Evolutionary conservation across 768 basidiomycete genomes (phyloP).

Genomic region (Mrakia frigida): DNA sequence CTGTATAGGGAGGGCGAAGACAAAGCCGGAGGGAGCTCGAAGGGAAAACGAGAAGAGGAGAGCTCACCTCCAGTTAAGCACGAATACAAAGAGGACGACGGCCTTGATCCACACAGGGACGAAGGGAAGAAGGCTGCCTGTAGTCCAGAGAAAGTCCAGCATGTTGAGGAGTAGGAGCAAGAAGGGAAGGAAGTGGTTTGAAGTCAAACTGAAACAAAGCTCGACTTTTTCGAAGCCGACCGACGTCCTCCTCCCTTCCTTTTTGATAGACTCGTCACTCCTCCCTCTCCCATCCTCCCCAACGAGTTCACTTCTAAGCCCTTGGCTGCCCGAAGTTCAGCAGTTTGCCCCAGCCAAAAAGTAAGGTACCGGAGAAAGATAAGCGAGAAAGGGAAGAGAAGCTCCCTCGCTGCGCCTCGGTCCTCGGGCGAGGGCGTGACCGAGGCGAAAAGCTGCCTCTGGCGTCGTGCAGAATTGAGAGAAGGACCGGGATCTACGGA

Average conservation of each 20-base stretch:
- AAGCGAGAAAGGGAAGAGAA: too few species aligned
- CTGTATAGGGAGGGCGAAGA: neutral
- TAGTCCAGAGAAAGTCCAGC: neutral
- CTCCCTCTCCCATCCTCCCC: neutral
- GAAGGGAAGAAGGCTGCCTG: slow-evolving; percentile 14
- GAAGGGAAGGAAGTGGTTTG: neutral
- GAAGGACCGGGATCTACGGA: too few species aligned
- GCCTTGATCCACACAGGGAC: slow-evolving; percentile 21
- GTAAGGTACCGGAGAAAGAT: neutral
- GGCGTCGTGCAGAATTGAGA: too few species aligned
- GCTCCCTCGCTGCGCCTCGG: too few species aligned
- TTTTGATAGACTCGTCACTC: neutral
- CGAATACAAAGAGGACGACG: neutral
- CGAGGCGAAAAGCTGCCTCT: too few species aligned
- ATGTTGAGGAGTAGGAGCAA: neutral
- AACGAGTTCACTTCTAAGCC: neutral
- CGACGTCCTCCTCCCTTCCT: neutral
- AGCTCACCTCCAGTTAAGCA: slow-evolving; percentile 16
- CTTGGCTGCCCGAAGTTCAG: neutral
- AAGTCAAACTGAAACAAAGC: neutral
- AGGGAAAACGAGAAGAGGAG: neutral
- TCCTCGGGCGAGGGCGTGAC: too few species aligned
- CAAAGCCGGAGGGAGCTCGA: neutral
- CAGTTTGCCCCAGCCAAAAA: neutral
- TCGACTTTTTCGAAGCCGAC: neutral